phyloP scores from a whole-genome alignment of 495 filamentous ascomycete genomes.

The Trichoderma virens region DNA sequence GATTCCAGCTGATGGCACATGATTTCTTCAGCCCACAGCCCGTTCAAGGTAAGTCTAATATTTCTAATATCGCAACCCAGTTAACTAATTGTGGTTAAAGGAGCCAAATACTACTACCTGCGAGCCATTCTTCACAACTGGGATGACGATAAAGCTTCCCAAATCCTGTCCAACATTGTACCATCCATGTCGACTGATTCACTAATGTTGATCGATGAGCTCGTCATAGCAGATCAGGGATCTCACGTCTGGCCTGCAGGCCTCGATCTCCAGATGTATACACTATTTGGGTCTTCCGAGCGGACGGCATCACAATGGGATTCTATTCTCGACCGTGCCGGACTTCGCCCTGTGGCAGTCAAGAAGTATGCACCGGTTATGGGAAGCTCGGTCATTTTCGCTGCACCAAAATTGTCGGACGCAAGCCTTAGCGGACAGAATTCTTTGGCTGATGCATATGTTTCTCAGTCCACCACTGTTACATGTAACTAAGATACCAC shows the following conservation, averaged over 20 bases:
- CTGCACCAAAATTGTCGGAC: background rate
- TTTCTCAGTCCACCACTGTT: background rate
- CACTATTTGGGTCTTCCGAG: background rate
- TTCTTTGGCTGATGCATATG: background rate
- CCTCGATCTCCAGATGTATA: background rate
- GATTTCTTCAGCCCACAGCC: background rate
- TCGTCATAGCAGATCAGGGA: background rate
- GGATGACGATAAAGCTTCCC: too few relatives aligned
- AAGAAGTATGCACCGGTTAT: background rate
- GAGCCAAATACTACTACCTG: too few relatives aligned
- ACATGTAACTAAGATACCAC: too few relatives aligned
- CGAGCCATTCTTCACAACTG: too few relatives aligned
- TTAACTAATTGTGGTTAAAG: too few relatives aligned
- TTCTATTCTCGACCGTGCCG: background rate
- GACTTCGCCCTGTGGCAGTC: background rate
- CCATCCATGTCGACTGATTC: too few relatives aligned
- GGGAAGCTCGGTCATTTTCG: background rate
- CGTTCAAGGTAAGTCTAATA: too few relatives aligned
- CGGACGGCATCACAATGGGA: background rate
- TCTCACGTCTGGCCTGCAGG: background rate
- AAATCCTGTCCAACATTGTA: too few relatives aligned
- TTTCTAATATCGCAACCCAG: too few relatives aligned
- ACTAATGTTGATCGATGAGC: background rate
- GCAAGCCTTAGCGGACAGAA: background rate
- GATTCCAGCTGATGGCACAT: background rate